Evolutionary conservation across 768 basidiomycete genomes (phyloP).

Genomic region (Psilocybe tampanensis): DNA sequence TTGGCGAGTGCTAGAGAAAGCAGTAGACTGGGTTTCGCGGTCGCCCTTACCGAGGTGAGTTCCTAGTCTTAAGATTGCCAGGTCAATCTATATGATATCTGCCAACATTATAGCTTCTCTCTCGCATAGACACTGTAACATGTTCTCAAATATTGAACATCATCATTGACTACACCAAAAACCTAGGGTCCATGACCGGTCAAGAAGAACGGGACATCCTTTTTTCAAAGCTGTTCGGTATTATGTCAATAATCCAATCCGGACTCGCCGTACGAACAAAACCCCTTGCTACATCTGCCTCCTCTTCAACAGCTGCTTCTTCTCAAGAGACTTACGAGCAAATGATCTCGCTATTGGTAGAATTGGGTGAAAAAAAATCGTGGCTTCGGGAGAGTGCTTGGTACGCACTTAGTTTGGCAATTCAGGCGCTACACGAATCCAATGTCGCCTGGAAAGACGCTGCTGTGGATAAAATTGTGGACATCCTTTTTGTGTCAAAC

Average conservation of each 20-base stretch:
- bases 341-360: constrained; percentile 60
- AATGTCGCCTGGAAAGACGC: constrained; percentile 72
- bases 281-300: constrained; percentile 54
- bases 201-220: constrained; percentile 92
- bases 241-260: constrained; percentile 84
- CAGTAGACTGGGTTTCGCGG: constrained; percentile 93
- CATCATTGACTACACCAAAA: constrained; percentile 70
- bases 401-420: constrained; percentile 73
- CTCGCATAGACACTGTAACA: constrained; percentile 76
- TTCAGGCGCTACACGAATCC: constrained; percentile 61
- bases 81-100: not conserved
- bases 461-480: constrained; percentile 54
- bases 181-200: constrained; percentile 77
- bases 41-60: constrained; percentile 91
- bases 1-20: constrained; percentile 92
- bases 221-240: constrained; percentile 91
- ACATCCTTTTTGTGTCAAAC: constrained; percentile 55
- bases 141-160: constrained; percentile 78
- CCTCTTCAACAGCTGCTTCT: constrained; percentile 55
- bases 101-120: constrained; percentile 62
- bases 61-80: not conserved
- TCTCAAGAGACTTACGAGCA: constrained; percentile 60
- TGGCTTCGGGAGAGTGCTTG: constrained; percentile 93
- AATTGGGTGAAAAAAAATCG: constrained; percentile 79
- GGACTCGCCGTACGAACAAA: constrained; percentile 70